phyloP scores from a whole-genome alignment of 192 early-diverging fungal species.

The Backusella australiensis region DNA sequence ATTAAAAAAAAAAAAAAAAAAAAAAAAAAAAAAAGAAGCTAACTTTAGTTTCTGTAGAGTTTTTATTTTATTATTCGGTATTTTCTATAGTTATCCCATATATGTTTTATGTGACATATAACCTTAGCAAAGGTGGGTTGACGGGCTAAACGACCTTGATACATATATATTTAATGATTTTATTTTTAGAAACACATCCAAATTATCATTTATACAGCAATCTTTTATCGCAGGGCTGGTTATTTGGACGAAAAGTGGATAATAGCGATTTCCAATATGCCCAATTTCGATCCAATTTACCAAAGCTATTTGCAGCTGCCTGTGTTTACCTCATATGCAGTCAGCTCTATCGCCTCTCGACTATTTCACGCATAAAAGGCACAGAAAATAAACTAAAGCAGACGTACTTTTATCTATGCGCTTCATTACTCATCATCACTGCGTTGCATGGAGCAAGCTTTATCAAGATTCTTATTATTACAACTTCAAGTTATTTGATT shows the following conservation, averaged over 20 bases:
- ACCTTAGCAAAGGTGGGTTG: constrained; percentile 47
- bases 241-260: constrained; percentile 65
- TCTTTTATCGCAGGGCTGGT: constrained; percentile 61
- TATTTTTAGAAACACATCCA: constrained; percentile 33
- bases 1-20: background rate
- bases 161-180: background rate
- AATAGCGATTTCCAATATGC: constrained; percentile 71
- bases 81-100: constrained; percentile 52
- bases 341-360: constrained; percentile 40
- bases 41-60: constrained; percentile 44
- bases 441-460: constrained; percentile 69
- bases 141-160: background rate
- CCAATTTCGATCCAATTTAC: constrained; percentile 63
- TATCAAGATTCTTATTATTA: constrained; percentile 69
- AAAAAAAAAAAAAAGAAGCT: no score
- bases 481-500: constrained; percentile 64
- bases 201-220: constrained; percentile 42
- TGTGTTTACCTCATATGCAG: constrained; percentile 48
- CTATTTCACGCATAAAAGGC: constrained; percentile 20
- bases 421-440: constrained; percentile 60
- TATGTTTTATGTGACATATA: constrained; percentile 63
- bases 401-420: constrained; percentile 47
- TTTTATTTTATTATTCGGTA: constrained; percentile 66
- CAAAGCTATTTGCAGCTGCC: constrained; percentile 41
- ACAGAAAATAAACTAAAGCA: constrained; percentile 33